Evolutionary conservation across 129 eudicot species (phyloP).

Genomic region (Tanacetum coccineum): DNA sequence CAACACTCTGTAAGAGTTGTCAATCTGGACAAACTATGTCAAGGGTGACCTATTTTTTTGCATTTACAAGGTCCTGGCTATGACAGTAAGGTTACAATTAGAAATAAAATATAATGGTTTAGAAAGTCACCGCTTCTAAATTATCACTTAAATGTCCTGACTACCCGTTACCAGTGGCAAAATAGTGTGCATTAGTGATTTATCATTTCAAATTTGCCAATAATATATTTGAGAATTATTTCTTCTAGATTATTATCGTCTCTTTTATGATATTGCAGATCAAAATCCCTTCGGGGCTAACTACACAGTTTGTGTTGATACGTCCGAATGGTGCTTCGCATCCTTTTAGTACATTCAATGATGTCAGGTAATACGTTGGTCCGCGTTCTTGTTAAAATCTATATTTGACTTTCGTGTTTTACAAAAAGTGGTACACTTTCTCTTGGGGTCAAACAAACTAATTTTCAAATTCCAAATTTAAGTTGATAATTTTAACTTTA

Average conservation of each 20-base stretch:
- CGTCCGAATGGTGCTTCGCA: constrained; percentile 78
- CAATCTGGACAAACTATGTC: neutral
- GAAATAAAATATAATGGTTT: neutral
- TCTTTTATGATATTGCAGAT: constrained; percentile 52
- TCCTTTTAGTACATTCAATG: constrained; percentile 62
- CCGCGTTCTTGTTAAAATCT: constrained; percentile 12
- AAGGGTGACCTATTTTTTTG: neutral
- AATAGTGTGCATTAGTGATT: neutral
- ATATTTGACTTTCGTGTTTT: constrained; percentile 5
- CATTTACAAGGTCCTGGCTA: neutral
- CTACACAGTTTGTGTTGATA: constrained; percentile 72
- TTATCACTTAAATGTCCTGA: neutral
- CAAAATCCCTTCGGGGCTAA: constrained; percentile 72
- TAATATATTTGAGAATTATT: neutral
- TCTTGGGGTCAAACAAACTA: constrained; percentile 4
- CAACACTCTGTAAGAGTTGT: neutral
- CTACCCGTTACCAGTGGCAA: constrained; percentile 7
- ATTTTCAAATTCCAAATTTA: neutral
- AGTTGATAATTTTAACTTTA: neutral
- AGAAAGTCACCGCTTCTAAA: neutral
- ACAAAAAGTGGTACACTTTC: constrained; percentile 8
- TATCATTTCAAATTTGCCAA: constrained; percentile 3
- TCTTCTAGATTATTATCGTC: neutral
- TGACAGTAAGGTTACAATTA: neutral
- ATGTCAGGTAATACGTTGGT: constrained; percentile 57